These are phyloP conservation scores for Colletotrichum ledebouriae DNA, from an alignment of 2,329 filamentous ascomycete species.

Conservation along the genomic window DNA sequence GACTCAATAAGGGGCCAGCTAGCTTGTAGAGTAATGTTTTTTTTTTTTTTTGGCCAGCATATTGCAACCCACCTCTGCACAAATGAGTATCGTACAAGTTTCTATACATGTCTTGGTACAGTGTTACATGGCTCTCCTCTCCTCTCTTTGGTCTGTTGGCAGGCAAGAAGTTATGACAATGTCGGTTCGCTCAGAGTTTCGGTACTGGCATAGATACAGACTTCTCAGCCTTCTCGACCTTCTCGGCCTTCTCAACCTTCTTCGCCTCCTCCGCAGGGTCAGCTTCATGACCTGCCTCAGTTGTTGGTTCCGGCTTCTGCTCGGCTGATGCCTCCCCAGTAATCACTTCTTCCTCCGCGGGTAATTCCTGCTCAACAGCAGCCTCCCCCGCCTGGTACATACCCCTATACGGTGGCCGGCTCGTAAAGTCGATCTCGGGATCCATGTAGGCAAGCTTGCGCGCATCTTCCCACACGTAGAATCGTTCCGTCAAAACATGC, in stretches of 20 bases:
- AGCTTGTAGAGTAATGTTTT: not conserved
- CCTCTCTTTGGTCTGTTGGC: not conserved
- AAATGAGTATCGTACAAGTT: constrained; percentile 40
- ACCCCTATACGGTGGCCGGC: constrained; percentile 52
- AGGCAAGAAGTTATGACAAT: constrained; percentile 13
- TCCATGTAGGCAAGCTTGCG: constrained; percentile 74
- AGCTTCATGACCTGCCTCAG: not conserved
- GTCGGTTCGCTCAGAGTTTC: constrained; percentile 24
- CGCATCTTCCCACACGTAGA: constrained; percentile 88
- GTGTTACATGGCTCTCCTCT: constrained; percentile 34
- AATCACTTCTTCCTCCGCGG: constrained; percentile 16
- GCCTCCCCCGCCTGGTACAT: constrained; percentile 55
- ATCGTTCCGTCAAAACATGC: constrained; percentile 87
- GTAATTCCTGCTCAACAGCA: constrained; percentile 5
- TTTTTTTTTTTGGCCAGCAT: constrained; percentile 9
- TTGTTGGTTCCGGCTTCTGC: constrained; percentile 15
- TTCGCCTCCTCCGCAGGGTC: constrained; percentile 4
- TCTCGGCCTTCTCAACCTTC: not conserved
- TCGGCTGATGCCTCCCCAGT: constrained; percentile 19
- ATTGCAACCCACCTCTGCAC: constrained; percentile 14
- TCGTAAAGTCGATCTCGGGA: constrained; percentile 73
- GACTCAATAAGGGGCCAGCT: not conserved
- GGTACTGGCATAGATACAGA: constrained; percentile 34
- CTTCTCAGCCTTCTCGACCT: constrained; percentile 7
- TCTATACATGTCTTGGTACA: constrained; percentile 42